Percentiles rank a stretch among this genome's conserved stretches.
Conservation (phyloP, 805 yeast genomes). For the Pichia ethanolica region DNA sequence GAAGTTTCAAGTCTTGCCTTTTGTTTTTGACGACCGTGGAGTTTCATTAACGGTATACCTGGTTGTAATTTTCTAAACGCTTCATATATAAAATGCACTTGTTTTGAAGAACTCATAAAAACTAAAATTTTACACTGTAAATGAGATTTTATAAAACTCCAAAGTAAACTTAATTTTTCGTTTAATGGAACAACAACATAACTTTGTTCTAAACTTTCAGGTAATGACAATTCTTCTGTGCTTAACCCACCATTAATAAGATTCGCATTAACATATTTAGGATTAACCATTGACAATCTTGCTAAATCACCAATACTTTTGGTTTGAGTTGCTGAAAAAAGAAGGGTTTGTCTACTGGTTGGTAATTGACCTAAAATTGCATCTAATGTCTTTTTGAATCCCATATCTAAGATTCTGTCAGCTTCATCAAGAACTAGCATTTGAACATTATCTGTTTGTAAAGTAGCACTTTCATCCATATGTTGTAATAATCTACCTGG, state of each 20-base stretch:
- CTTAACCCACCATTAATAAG: constrained; percentile 13
- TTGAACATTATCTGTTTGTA: constrained; percentile 69
- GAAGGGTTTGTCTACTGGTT: constrained; percentile 69
- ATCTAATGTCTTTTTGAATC: constrained; percentile 77
- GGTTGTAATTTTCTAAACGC: constrained; percentile 83
- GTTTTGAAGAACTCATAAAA: constrained; percentile 81
- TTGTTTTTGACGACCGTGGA: constrained; percentile 88
- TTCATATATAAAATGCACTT: constrained; percentile 85
- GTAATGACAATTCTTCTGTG: constrained; percentile 41
- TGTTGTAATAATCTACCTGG: constrained; percentile 90
- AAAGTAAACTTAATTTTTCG: constrained; percentile 78
- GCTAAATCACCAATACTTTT: constrained; percentile 79
- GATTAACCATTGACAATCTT: constrained; percentile 60
- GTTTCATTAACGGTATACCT: constrained; percentile 78
- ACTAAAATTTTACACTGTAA: constrained; percentile 73
- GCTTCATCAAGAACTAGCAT: constrained; percentile 85
- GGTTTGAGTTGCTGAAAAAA: constrained; percentile 87
- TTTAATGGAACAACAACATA: constrained; percentile 64
- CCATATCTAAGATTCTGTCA: constrained; percentile 89
- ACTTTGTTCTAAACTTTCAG: constrained; percentile 77
- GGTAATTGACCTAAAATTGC: constrained; percentile 74
- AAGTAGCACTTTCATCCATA: constrained; percentile 79
- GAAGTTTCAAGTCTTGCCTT: constrained; percentile 82
- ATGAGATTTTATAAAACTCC: constrained; percentile 82
- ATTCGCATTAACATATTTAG: constrained; percentile 48